Conservation (phyloP, 2,329 filamentous ascomycete species). For the Aspergillus calidoustus region DNA sequence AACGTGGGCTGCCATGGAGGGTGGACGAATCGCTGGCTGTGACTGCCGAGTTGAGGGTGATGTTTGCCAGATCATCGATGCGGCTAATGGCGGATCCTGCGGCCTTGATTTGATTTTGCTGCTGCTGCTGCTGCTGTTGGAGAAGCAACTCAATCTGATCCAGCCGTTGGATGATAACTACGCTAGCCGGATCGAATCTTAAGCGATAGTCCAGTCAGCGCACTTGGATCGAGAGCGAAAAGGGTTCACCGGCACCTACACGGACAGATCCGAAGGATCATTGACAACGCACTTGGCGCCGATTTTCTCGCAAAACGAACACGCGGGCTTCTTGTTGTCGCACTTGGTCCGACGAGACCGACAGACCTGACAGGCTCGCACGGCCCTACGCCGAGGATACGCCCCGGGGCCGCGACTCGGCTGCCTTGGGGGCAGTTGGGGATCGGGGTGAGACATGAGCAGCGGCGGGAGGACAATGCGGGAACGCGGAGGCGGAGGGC, state of each 20-base stretch:
- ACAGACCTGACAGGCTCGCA: slow-evolving; percentile 37
- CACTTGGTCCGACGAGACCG: slow-evolving; percentile 37
- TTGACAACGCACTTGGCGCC: slow-evolving; percentile 30
- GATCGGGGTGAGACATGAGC: not conserved
- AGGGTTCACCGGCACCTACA: not conserved
- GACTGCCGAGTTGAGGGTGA: not conserved
- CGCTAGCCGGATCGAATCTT: not conserved
- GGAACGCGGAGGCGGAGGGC: too few relatives aligned
- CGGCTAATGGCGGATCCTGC: not conserved
- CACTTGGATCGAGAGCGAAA: not conserved
- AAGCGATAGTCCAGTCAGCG: not conserved
- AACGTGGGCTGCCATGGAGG: not conserved
- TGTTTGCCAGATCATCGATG: not conserved
- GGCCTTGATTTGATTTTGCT: not conserved
- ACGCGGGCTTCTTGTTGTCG: slow-evolving; percentile 34
- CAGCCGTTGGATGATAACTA: not conserved
- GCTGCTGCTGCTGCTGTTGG: not conserved
- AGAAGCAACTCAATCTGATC: not conserved
- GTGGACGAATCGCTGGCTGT: not conserved
- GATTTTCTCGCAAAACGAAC: slow-evolving; percentile 31
- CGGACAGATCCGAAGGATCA: not conserved
- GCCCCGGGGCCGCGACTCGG: not conserved
- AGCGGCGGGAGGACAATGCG: not conserved
- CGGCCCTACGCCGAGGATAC: slow-evolving; percentile 23
- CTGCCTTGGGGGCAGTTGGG: not conserved